Evolutionary conservation across 768 basidiomycete genomes (phyloP), one percentile per base, ranked within the genome.

Genomic region (Xerocomus brunneocitrinus): DNA sequence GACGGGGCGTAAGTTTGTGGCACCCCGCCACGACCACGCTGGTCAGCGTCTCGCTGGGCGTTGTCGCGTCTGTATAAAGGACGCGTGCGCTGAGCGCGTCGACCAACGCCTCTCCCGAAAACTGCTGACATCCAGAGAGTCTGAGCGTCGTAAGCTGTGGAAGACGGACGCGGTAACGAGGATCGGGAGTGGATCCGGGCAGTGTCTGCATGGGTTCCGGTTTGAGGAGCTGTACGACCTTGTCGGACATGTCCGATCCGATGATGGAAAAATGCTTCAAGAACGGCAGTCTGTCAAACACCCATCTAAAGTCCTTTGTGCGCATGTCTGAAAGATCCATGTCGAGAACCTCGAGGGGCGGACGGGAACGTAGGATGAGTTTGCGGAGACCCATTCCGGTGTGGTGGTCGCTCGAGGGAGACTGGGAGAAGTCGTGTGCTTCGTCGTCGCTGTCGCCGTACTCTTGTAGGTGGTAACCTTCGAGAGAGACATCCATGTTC

Each of bases 251-350:
- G 67, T 91, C 89, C 8, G 87, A 89, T 24, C 84, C 88, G 51
- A 84, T 82, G 59, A 91, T 89, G 44, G 78, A 75, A 66, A 91
- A 91, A 46, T 82, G 78, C 59, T 79, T 78, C 44, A 91, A 71
- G 32, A 66, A 54, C 0, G 66, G 63, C 12, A 87, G 70, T 35
- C 76, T 73, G 52, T 82, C 79, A 57, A 90, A 90, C 45, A 82
- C 72, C 71, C 82, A 87, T 30, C 61, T 65, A 63, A 91, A 91
- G 63, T 91, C 89, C 70, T 89, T 90, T 31, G 87, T 90, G 42
- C 87, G 84, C 81, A 89, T 84, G 69, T 90, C 89, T 49, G 85
- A 84, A 59, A 83, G 86, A 61, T 90, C 84, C 88, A 91, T 90
- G 63, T 85, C 79, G 24, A 90, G 78, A 31, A 82, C 67, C 45